phyloP scores from a whole-genome alignment of 2,329 filamentous ascomycete genomes.

The Pseudocercospora cruenta region DNA sequence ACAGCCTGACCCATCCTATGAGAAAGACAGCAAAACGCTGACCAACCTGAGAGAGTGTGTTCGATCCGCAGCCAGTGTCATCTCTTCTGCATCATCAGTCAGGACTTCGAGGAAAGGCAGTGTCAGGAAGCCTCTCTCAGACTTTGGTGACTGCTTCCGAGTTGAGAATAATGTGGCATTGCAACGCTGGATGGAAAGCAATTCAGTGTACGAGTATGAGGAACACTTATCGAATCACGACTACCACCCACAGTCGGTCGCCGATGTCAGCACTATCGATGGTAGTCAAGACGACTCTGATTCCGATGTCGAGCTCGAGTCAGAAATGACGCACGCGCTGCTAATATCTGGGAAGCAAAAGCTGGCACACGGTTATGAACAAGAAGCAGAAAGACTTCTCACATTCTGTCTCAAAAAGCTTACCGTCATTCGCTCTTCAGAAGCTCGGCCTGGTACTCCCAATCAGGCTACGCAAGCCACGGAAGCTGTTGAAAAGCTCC shows the following conservation, averaged over 20 bases:
- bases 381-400: slow-evolving; percentile 2
- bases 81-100: slow-evolving; percentile 9
- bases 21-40: neutral
- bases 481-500: neutral
- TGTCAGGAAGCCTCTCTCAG: neutral
- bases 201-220: neutral
- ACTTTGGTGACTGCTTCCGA: slow-evolving; percentile 8
- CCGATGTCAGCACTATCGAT: neutral
- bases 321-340: neutral
- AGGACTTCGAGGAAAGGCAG: neutral
- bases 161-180: slow-evolving; percentile 3
- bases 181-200: neutral
- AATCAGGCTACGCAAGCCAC: neutral
- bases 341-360: slow-evolving; percentile 7
- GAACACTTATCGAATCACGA: neutral
- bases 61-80: slow-evolving; percentile 7
- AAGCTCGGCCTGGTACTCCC: neutral
- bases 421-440: neutral
- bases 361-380: neutral
- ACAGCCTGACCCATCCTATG: neutral
- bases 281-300: slow-evolving; percentile 2
- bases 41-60: slow-evolving; percentile 4
- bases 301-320: slow-evolving; percentile 3
- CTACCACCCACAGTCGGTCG: slow-evolving; percentile 1
- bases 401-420: neutral